phyloP scores from a whole-genome alignment of 2,329 filamentous ascomycete genomes.

The Scedosporium dehoogii region DNA sequence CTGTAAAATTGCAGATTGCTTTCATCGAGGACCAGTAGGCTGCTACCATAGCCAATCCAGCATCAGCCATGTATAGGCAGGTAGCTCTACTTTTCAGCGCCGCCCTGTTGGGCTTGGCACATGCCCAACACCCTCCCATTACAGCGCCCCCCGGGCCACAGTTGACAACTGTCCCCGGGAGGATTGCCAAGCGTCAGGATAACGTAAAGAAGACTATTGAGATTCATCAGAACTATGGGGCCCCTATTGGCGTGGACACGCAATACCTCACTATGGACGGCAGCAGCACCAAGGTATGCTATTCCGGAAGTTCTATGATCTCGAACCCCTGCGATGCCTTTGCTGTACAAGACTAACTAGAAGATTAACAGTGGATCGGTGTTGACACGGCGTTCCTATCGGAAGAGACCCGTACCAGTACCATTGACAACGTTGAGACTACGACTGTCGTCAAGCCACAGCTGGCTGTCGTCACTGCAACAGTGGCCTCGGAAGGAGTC shows the following conservation, averaged over 20 bases:
- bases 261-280: slow-evolving; percentile 1
- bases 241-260: slow-evolving; percentile 4
- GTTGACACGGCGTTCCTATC: background rate
- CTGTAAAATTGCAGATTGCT: background rate
- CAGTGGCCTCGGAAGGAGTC: background rate
- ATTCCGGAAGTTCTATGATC: background rate
- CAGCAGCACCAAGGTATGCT: slow-evolving; percentile 2
- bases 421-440: slow-evolving; percentile 3
- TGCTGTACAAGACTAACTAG: background rate
- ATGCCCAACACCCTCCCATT: background rate
- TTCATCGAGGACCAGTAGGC: background rate
- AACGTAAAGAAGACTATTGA: background rate
- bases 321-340: background rate
- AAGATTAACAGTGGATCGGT: slow-evolving; percentile 2
- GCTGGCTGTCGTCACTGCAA: slow-evolving; percentile 3
- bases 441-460: slow-evolving; percentile 4
- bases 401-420: background rate
- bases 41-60: background rate
- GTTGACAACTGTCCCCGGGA: background rate
- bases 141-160: background rate
- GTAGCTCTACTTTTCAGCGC: background rate
- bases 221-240: background rate
- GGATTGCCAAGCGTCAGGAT: background rate
- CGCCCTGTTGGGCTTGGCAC: slow-evolving; percentile 1
- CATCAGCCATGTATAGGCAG: background rate